Evolutionary conservation across 768 basidiomycete species (phyloP).

Genomic region (Amyloporia xantha): DNA sequence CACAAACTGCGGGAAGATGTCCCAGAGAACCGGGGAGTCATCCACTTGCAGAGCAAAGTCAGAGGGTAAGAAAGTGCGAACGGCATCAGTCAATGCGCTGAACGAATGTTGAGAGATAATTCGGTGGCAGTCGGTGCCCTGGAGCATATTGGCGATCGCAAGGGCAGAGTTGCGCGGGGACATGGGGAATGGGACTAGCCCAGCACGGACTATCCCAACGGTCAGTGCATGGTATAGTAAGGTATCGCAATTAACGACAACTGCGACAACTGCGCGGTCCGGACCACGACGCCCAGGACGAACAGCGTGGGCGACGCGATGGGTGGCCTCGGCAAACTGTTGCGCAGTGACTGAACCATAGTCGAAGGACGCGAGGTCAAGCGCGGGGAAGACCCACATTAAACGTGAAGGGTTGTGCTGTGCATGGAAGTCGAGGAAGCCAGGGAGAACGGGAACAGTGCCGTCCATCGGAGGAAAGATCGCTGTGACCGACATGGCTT

Average conservation of each 20-base stretch:
- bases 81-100: not conserved
- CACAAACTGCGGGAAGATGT: conserved; percentile 9
- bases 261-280: conserved; percentile 3
- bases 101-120: conserved; percentile 9
- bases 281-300: not conserved
- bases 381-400: not conserved
- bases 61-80: conserved; percentile 4
- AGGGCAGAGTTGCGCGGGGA: conserved; percentile 21
- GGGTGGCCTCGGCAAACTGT: conserved; percentile 5
- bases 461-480: conserved; percentile 15
- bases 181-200: conserved; percentile 15
- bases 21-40: conserved; percentile 4
- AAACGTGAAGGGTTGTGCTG: conserved; percentile 10
- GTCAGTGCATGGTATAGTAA: conserved; percentile 3
- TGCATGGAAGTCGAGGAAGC: conserved; percentile 15
- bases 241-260: not conserved
- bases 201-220: conserved; percentile 3
- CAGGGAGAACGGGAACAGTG: conserved; percentile 9
- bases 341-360: not conserved
- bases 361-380: not conserved
- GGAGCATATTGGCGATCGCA: conserved; percentile 12
- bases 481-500: too few relatives aligned
- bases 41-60: conserved; percentile 7
- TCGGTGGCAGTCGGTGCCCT: conserved; percentile 11
- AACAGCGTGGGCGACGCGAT: not conserved